Evolutionary conservation across 1,139 yeast genomes (phyloP), one percentile per base, ranked within the genome.

Genomic region (Diutina pseudorugosa): DNA sequence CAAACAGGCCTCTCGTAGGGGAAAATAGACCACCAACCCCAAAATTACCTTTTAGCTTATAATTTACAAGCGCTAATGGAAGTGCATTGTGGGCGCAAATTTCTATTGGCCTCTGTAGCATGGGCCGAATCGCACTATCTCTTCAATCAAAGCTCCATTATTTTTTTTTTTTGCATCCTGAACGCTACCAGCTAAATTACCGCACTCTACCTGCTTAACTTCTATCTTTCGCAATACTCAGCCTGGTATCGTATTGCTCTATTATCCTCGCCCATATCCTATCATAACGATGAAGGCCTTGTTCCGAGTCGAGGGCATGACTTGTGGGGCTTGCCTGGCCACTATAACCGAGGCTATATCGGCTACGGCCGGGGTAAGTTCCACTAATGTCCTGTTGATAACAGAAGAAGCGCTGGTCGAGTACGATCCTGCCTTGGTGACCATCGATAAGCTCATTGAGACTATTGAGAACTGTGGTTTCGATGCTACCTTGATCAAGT

Each of bases 281-380:
- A 14, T 30, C 36, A 2, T 12, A 30, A 30, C 36, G 33, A 45
- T 45, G 49, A 45, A 45, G 49, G 40, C 40, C 12, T 16, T n/a
- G 14, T 58, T 81, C 25, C 68, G 70, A 41, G 66, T 85, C 0
- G 64, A 59, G 42, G 96, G 96, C 4, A 90, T 90, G 96, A 88
- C 96, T 5, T 90, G 96, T 62, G 86, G 93, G 3, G 78, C 94
- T 0, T 90, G 96, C 63, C 78, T 83, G 2, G 73, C 81, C 1
- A 70, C 91, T 0, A 79, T 90, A 41, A 79, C 84, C 1, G 66
- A 66, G 21, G 79, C 82, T 1, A 65, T 89, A 30, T 71, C 72
- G 53, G 58, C 62, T 0, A 50, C 77, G 3, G 64, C 65, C 0
- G 89, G 88, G 1, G 81, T 82, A 18, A 18, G 51, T 1, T 30